Evolutionary conservation across 495 filamentous ascomycete species (phyloP).

Genomic region (Cetradonia linearis): DNA sequence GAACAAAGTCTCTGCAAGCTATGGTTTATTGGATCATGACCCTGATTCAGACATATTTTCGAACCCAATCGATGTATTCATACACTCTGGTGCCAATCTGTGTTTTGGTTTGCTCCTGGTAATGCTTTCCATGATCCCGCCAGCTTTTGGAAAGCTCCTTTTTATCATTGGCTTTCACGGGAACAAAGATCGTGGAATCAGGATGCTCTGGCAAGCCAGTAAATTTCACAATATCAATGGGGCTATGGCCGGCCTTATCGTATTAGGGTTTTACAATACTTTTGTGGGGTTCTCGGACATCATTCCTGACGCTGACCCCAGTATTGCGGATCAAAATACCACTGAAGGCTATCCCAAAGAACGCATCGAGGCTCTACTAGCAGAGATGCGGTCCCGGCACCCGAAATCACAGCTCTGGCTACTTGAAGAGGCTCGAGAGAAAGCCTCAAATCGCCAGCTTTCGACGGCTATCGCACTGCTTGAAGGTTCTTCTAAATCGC

Average conservation of each 20-base stretch:
- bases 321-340: conserved; percentile 38
- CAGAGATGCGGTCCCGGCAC: conserved; percentile 64
- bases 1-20: conserved; percentile 23
- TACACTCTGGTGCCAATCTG: conserved; percentile 77
- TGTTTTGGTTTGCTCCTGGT: conserved; percentile 81
- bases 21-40: conserved; percentile 35
- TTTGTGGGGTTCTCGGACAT: conserved; percentile 82
- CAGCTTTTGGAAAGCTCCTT: conserved; percentile 72
- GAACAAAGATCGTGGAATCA: conserved; percentile 71
- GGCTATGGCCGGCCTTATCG: conserved; percentile 69
- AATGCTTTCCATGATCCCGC: conserved; percentile 82
- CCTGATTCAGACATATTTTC: conserved; percentile 49
- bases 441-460: conserved; percentile 55
- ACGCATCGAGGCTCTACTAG: conserved; percentile 56
- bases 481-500: conserved; percentile 45
- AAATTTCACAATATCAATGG: conserved; percentile 85
- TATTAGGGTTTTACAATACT: conserved; percentile 81
- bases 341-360: conserved; percentile 63
- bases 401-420: conserved; percentile 79
- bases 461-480: conserved; percentile 59
- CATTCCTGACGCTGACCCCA: conserved; percentile 47
- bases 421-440: conserved; percentile 78
- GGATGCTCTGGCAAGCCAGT: conserved; percentile 86
- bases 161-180: conserved; percentile 87
- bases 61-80: conserved; percentile 69